Conservation (phyloP, 2,329 filamentous ascomycete species). For the Aspergillus fijiensis region DNA sequence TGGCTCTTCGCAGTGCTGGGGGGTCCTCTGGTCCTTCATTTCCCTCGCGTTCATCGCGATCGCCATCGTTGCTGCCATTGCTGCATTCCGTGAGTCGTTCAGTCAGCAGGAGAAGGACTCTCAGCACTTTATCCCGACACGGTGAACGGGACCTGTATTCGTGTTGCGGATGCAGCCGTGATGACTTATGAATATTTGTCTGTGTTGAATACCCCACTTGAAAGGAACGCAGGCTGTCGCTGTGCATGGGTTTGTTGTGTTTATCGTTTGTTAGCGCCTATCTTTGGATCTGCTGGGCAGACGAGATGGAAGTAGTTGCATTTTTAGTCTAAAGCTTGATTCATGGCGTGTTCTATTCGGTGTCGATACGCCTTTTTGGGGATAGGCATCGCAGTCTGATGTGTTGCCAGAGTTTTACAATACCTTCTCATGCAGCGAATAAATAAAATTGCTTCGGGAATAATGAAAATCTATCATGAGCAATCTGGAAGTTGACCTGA, state of each 20-base stretch:
- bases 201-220: not conserved
- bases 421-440: no score
- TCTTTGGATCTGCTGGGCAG: not conserved
- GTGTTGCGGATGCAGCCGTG: not conserved
- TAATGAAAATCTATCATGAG: no score
- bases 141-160: slow-evolving; percentile 8
- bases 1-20: slow-evolving; percentile 78
- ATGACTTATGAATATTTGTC: not conserved
- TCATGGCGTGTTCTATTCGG: no score
- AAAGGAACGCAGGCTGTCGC: not conserved
- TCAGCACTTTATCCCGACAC: slow-evolving; percentile 61
- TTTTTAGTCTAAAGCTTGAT: not conserved
- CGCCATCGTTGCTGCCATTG: slow-evolving; percentile 73
- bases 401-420: no score
- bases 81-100: slow-evolving; percentile 71
- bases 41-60: slow-evolving; percentile 69
- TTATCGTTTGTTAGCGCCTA: not conserved
- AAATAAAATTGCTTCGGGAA: no score
- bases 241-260: not conserved
- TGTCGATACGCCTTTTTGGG: no score
- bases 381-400: no score
- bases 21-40: slow-evolving; percentile 73
- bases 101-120: slow-evolving; percentile 68
- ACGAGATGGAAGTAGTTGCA: not conserved
- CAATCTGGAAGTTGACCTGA: no score